Conservation (phyloP, 169 alveolate genomes). For the Eimeria brunetti region DNA sequence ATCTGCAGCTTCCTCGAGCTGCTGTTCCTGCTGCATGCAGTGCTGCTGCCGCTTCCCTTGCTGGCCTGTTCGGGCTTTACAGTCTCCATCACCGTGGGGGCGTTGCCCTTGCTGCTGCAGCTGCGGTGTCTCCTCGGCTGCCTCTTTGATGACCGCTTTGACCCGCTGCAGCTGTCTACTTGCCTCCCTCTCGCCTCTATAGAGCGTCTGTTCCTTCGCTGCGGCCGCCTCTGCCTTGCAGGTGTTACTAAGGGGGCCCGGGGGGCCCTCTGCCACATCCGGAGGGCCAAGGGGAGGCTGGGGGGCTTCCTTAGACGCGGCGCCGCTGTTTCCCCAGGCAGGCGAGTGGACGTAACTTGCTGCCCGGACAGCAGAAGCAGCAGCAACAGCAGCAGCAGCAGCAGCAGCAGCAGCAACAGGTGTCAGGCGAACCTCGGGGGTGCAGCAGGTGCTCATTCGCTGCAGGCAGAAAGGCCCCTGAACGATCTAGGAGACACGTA, state of each 20-base stretch:
- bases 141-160: conserved; percentile 10
- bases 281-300: not conserved
- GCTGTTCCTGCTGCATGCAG: conserved; percentile 32
- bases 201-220: not conserved
- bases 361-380: conserved; percentile 7
- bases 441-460: conserved; percentile 10
- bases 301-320: not conserved
- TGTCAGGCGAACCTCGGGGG: not conserved
- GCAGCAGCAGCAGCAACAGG: conserved; percentile 9
- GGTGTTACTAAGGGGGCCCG: not conserved
- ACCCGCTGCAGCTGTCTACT: not conserved
- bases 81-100: conserved; percentile 19
- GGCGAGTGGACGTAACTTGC: not conserved
- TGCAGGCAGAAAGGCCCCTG: conserved; percentile 9
- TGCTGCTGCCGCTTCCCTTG: conserved; percentile 32
- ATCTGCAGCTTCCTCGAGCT: conserved; percentile 24
- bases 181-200: conserved; percentile 16
- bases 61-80: conserved; percentile 9
- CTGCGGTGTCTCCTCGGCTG: conserved; percentile 28
- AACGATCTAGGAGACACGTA: not conserved
- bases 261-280: conserved; percentile 6
- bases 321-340: not conserved
- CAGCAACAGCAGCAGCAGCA: not conserved
- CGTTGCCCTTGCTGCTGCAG: conserved; percentile 38
- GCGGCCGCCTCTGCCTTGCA: not conserved